Base-by-base conservation (phyloP, 768 basidiomycete genomes). In the Phaffia tasmanica region DNA sequence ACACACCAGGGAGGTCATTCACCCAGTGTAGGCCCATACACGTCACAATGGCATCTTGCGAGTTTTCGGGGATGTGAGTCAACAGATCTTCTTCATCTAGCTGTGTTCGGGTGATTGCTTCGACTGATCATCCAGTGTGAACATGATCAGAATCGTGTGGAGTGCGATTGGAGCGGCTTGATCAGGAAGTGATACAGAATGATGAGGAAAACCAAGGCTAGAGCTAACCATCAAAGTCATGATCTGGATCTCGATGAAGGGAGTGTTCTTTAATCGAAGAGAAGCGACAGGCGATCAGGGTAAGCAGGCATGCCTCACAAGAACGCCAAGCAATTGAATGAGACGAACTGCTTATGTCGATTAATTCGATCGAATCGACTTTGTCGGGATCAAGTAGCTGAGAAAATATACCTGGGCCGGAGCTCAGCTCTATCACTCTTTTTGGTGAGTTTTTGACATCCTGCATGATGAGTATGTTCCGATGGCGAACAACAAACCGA, bases 11-110 rank as follows among this genome's bases (percentile, higher is more conserved):
- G 7, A 99, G 82, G 77, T 99, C 95, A 72, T 98, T 98, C 16
- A 95, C 84, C 95, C 95, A 99, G 70, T 99, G 95, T 53, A 98
- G 80, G 71, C 85, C 86, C 3, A 95, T 81, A 74, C 89, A 93
- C 16, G 90, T 93, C 29, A 95, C 85, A 56, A 97, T 83, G 21
- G 88, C 90, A 73, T 98, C 94, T 73, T 93, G 87, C 18, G 89
- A 88, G 68, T 86, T 81, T 2, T 79, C 83, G 5, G 81, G 79
- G 15, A 97, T 78, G 23, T 79, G 75, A 53, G 83, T 77, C 1
- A 93, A 80, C 1, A 97, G 77, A 42, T 81, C 79, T 75, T 97
- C 92, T 74, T 97, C 92, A 69, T 95, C 90, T 54, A 81, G 85
- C 69, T 86, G 84, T 66, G 87, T 80, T 47, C 94, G 83, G 70